Percentiles rank a stretch among this genome's conserved stretches.
These are phyloP conservation scores for Naganishia antarctica DNA, from an alignment of 768 basidiomycete genomes.

Conservation along the genomic window DNA sequence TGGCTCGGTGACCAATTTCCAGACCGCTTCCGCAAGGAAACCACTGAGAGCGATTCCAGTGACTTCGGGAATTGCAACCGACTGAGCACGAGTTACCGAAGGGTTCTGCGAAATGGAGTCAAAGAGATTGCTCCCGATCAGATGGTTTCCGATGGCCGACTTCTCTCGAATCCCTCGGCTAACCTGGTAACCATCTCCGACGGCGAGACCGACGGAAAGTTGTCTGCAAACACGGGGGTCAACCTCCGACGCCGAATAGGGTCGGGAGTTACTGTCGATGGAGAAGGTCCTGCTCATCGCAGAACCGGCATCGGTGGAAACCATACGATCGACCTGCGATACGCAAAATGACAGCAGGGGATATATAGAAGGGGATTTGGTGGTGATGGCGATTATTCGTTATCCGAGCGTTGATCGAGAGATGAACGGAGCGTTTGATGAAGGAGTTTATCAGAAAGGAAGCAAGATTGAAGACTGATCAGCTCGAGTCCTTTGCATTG, in stretches of 20 bases:
- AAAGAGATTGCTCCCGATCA: constrained; percentile 11
- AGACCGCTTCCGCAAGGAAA: constrained; percentile 25
- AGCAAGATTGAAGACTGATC: not conserved
- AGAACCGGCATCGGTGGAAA: constrained; percentile 14
- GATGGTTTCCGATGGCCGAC: constrained; percentile 9
- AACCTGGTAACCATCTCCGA: constrained; percentile 17
- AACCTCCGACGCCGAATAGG: constrained; percentile 5
- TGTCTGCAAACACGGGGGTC: not conserved
- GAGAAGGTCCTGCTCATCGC: constrained; percentile 20
- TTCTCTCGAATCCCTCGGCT: constrained; percentile 3
- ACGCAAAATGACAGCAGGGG: not conserved
- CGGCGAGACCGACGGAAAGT: constrained; percentile 1
- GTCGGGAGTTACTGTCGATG: constrained; percentile 9
- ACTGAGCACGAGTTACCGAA: constrained; percentile 1
- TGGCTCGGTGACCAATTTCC: constrained; percentile 18
- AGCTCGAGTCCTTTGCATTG: not conserved
- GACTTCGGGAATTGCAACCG: not conserved
- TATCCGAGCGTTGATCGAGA: not conserved
- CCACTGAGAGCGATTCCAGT: constrained; percentile 26
- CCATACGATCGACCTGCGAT: constrained; percentile 18
- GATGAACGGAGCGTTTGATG: not conserved
- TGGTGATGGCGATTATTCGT: too few species aligned
- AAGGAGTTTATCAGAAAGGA: not conserved
- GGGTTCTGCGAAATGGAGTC: constrained; percentile 13
- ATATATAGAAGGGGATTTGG: not conserved